These are phyloP conservation scores for Paratinospora sagittata DNA, from an alignment of 164 flowering plant species.

Conservation along the genomic window DNA sequence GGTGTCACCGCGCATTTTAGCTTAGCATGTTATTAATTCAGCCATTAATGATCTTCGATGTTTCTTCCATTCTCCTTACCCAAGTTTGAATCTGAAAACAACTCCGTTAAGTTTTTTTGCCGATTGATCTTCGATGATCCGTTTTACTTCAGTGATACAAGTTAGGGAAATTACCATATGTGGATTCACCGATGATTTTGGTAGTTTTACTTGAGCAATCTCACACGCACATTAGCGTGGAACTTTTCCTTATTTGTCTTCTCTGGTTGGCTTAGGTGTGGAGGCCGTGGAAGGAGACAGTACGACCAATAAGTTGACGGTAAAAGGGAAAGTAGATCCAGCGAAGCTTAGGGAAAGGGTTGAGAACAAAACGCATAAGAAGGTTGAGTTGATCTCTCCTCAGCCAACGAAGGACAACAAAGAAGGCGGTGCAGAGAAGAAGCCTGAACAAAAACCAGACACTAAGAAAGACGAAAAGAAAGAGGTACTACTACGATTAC, in stretches of 20 bases:
- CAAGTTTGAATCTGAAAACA: no score
- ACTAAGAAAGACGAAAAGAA: slow-evolving; percentile 12
- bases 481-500: slow-evolving; percentile 24
- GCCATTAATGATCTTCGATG: no score
- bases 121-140: no score
- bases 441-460: slow-evolving; percentile 29
- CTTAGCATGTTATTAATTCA: no score
- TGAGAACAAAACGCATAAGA: slow-evolving; percentile 40
- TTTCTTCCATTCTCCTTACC: no score
- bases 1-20: no score
- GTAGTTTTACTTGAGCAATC: no score
- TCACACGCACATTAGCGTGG: background rate
- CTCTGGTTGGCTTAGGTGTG: slow-evolving; percentile 32
- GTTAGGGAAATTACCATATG: no score
- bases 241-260: background rate
- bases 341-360: slow-evolving; percentile 32
- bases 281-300: slow-evolving; percentile 26
- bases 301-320: slow-evolving; percentile 36
- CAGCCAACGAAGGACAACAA: slow-evolving; percentile 20
- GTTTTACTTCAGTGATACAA: no score
- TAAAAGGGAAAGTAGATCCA: slow-evolving; percentile 40
- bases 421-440: slow-evolving; percentile 21
- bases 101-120: no score
- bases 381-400: slow-evolving; percentile 51
- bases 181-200: no score